Percentiles rank a stretch among this genome's conserved stretches.
These are phyloP conservation scores for Mortierella sp. DNA, from an alignment of 371 early-diverging fungal species.

Conservation along the genomic window DNA sequence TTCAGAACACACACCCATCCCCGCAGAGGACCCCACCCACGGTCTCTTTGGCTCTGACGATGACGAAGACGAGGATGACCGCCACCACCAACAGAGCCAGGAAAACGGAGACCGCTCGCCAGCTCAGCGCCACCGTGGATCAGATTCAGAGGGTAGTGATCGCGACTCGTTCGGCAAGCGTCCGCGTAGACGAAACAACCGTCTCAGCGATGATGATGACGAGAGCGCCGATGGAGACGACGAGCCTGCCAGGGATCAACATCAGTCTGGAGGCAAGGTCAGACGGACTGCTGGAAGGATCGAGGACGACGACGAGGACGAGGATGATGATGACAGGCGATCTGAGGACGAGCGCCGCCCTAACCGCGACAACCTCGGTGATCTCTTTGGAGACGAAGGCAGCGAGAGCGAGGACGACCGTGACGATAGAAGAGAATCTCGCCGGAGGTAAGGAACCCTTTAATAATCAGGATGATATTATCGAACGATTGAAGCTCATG, in stretches of 20 bases:
- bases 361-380: constrained; percentile 22
- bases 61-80: constrained; percentile 34
- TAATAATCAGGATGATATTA: neutral
- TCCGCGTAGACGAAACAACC: constrained; percentile 38
- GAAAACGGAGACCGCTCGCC: constrained; percentile 11
- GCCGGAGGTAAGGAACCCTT: constrained; percentile 28
- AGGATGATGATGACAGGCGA: constrained; percentile 28
- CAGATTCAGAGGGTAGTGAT: constrained; percentile 31
- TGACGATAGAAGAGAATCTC: constrained; percentile 3
- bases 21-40: constrained; percentile 42
- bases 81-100: constrained; percentile 15
- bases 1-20: constrained; percentile 51
- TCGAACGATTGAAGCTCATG: no score
- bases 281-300: constrained; percentile 39
- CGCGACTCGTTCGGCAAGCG: constrained; percentile 25
- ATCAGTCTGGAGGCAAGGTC: constrained; percentile 27
- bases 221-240: constrained; percentile 26
- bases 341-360: constrained; percentile 14
- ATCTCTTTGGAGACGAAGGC: constrained; percentile 46
- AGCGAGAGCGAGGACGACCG: constrained; percentile 45
- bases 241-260: constrained; percentile 9
- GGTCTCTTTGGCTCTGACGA: constrained; percentile 56
- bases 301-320: constrained; percentile 43
- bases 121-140: constrained; percentile 13
- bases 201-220: constrained; percentile 44